A percentile compares a stretch with the other conserved stretches of the same genome.
These are phyloP conservation scores for Pholiota conissans DNA, from an alignment of 768 basidiomycete genomes.

Conservation along the genomic window DNA sequence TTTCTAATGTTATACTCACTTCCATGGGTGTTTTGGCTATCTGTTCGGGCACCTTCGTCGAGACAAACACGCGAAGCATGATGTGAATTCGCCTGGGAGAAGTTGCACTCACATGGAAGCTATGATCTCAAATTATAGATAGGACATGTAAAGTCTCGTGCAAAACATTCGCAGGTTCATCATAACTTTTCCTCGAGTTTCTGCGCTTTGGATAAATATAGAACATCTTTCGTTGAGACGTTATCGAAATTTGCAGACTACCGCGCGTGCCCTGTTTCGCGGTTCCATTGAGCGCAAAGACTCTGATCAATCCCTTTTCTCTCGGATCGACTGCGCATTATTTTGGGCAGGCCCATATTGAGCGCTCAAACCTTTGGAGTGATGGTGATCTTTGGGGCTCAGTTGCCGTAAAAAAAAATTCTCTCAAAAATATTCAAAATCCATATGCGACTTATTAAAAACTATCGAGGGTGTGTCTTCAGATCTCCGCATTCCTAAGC, in stretches of 20 bases:
- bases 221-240: neutral
- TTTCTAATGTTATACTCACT: constrained; percentile 4
- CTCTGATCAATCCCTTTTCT: neutral
- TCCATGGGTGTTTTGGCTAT: neutral
- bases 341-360: neutral
- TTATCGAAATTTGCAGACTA: neutral
- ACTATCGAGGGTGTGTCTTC: neutral
- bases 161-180: neutral
- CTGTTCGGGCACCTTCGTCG: neutral
- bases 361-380: neutral
- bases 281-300: neutral
- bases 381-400: neutral
- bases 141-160: neutral
- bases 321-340: neutral
- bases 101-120: neutral
- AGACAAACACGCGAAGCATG: neutral
- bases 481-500: neutral
- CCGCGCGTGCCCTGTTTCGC: neutral
- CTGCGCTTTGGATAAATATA: neutral
- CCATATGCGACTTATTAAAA: neutral
- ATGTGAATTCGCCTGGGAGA: neutral
- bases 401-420: neutral
- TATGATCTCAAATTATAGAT: neutral
- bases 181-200: neutral
- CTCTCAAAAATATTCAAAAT: too few relatives aligned